These are phyloP conservation scores for Lagenidium giganteum DNA, from an alignment of 352 stramenopile species.

Conservation along the genomic window DNA sequence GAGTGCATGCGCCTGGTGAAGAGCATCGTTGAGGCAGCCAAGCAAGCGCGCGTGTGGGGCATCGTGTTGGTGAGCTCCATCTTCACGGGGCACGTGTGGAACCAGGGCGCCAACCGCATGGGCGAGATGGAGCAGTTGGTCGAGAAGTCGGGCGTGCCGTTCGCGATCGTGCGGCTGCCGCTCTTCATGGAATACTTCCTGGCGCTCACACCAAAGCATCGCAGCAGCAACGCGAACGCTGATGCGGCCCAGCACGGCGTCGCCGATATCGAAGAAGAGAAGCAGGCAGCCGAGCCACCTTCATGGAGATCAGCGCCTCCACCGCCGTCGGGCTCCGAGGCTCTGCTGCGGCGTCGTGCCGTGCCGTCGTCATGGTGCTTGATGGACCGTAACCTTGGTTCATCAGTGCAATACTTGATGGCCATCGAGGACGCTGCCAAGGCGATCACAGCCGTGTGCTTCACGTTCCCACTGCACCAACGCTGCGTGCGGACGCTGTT, in stretches of 20 bases:
- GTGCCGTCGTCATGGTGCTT: too few species aligned
- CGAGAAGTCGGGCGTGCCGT: slow-evolving; percentile 38
- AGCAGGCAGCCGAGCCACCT: slow-evolving; percentile 7
- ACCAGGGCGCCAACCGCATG: slow-evolving; percentile 32
- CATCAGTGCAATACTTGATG: slow-evolving; percentile 45
- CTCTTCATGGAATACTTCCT: slow-evolving; percentile 70
- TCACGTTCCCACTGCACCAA: slow-evolving; percentile 54
- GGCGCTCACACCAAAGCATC: slow-evolving; percentile 18
- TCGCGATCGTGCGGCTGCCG: slow-evolving; percentile 43
- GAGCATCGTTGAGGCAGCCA: slow-evolving; percentile 32
- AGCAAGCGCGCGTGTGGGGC: slow-evolving; percentile 40
- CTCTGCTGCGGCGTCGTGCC: too few species aligned
- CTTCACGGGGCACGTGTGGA: slow-evolving; percentile 20
- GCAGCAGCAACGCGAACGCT: not conserved
- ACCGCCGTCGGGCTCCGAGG: too few species aligned
- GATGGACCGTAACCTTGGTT: slow-evolving; percentile 32
- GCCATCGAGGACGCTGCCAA: slow-evolving; percentile 50
- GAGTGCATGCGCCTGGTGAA: slow-evolving; percentile 41
- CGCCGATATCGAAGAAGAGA: slow-evolving; percentile 27
- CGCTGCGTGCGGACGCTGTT: slow-evolving; percentile 37
- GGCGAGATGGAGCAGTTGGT: slow-evolving; percentile 45
- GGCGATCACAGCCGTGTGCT: slow-evolving; percentile 35
- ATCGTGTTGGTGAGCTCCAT: slow-evolving; percentile 57
- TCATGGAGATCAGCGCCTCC: too few species aligned
- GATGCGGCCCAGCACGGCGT: too few species aligned